phyloP scores from a whole-genome alignment of 208 protist genomes.

The Tritrichomonas musculus region DNA sequence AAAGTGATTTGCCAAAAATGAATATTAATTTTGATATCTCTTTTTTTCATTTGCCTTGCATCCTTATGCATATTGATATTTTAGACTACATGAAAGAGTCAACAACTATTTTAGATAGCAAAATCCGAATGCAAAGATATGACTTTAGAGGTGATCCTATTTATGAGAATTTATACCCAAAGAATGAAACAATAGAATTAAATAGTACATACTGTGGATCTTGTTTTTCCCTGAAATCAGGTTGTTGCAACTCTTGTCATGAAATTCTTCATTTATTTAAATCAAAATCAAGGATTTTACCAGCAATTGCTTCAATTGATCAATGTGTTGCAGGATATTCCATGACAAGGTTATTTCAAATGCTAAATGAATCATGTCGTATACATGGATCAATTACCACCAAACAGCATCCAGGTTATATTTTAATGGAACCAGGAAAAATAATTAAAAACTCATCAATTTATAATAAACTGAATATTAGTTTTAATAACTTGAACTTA shows the following conservation, averaged over 20 bases:
- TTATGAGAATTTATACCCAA: background rate
- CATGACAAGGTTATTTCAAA: background rate
- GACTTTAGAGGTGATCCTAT: background rate
- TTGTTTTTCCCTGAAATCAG: background rate
- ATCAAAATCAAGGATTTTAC: background rate
- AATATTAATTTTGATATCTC: slow-evolving; percentile 22
- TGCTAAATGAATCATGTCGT: slow-evolving; percentile 2
- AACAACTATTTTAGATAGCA: background rate
- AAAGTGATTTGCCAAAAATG: background rate
- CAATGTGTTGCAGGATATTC: background rate
- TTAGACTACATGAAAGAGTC: background rate
- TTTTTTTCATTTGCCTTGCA: background rate
- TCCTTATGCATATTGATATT: background rate
- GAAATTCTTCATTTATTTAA: slow-evolving; percentile 3
- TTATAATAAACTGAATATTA: background rate
- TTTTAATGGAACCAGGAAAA: background rate
- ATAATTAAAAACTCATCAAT: background rate
- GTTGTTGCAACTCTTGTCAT: slow-evolving; percentile 20
- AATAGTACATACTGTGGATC: background rate
- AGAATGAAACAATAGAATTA: background rate
- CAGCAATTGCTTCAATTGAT: background rate
- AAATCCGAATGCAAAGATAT: background rate
- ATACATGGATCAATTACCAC: background rate
- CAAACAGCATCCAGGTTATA: background rate
- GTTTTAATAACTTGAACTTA: background rate